phyloP scores from a whole-genome alignment of 2,329 filamentous ascomycete species.

The Gnomoniopsis smithogilvyi region DNA sequence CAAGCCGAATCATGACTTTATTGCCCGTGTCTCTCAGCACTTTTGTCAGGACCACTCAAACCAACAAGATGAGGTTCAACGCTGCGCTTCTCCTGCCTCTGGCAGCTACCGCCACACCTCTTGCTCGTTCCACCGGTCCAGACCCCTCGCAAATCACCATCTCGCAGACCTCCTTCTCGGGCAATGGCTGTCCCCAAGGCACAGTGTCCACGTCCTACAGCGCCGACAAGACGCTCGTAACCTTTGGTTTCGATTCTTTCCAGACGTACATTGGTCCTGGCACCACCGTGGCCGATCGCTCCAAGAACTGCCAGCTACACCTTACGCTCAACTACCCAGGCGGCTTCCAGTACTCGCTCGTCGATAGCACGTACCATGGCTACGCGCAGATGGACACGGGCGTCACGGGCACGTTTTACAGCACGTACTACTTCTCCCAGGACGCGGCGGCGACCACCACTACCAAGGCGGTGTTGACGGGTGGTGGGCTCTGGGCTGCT shows the following conservation, averaged over 20 bases:
- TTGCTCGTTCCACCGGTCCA: constrained; percentile 31
- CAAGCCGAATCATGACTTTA: no score
- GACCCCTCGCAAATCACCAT: constrained; percentile 39
- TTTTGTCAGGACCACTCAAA: not conserved
- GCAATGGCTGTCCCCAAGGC: constrained; percentile 42
- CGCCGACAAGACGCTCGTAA: constrained; percentile 41
- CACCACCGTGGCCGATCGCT: constrained; percentile 31
- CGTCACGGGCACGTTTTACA: constrained; percentile 42
- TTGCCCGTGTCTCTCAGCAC: constrained; percentile 1
- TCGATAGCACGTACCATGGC: constrained; percentile 47
- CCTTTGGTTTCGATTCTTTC: constrained; percentile 44
- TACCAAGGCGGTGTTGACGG: constrained; percentile 39
- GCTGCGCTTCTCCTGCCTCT: constrained; percentile 31
- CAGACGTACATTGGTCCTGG: constrained; percentile 46
- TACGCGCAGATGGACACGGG: constrained; percentile 43
- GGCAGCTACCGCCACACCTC: constrained; percentile 32
- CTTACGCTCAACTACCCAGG: constrained; percentile 43
- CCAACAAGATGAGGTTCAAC: constrained; percentile 35
- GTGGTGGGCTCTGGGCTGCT: constrained; percentile 37
- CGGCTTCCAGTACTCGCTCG: constrained; percentile 43
- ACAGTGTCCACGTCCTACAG: constrained; percentile 40
- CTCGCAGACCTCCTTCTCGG: constrained; percentile 36
- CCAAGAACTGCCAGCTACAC: constrained; percentile 48
- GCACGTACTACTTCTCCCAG: constrained; percentile 46
- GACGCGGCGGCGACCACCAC: constrained; percentile 41